Evolutionary conservation across 2,329 filamentous ascomycete species (phyloP).

Genomic region (Beauveria sp.): DNA sequence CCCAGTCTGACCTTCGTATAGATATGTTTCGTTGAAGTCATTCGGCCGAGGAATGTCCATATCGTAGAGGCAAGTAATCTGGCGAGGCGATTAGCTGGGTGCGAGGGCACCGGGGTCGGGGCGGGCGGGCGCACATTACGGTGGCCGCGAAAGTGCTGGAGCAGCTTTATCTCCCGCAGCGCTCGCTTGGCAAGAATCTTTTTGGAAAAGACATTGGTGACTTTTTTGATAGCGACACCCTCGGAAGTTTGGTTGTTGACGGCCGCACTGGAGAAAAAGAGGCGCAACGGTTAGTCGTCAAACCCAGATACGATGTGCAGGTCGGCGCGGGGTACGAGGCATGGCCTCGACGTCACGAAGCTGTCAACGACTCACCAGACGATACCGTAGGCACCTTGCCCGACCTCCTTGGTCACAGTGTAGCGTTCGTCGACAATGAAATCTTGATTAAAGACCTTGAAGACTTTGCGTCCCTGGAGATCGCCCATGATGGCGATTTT

Average conservation of each 20-base stretch:
- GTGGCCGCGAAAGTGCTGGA: conserved; percentile 93
- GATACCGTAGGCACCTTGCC: conserved; percentile 96
- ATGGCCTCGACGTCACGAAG: not conserved
- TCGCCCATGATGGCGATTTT: conserved; percentile 26
- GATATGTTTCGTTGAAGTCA: conserved; percentile 98
- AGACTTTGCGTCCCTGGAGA: conserved; percentile 66
- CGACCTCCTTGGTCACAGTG: conserved; percentile 96
- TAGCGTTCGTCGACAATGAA: conserved; percentile 98
- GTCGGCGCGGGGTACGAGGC: conserved; percentile 14
- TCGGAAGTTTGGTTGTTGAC: conserved; percentile 86
- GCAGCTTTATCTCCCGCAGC: conserved; percentile 93
- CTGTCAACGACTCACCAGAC: conserved; percentile 63
- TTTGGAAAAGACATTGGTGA: conserved; percentile 99
- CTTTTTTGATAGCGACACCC: conserved; percentile 97
- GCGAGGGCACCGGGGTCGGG: not conserved
- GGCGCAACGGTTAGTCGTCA: not conserved
- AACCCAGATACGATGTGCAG: not conserved
- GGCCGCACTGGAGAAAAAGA: conserved; percentile 59
- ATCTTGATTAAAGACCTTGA: conserved; percentile 99
- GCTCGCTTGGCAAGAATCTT: conserved; percentile 99
- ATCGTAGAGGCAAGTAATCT: conserved; percentile 99
- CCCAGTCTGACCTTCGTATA: conserved; percentile 75
- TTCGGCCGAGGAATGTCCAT: conserved; percentile 98
- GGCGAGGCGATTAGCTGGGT: conserved; percentile 28
- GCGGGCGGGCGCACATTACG: conserved; percentile 56